Base-by-base conservation (phyloP, 1,284 basidiomycete genomes). In the Cryptococcus maquisensis region DNA sequence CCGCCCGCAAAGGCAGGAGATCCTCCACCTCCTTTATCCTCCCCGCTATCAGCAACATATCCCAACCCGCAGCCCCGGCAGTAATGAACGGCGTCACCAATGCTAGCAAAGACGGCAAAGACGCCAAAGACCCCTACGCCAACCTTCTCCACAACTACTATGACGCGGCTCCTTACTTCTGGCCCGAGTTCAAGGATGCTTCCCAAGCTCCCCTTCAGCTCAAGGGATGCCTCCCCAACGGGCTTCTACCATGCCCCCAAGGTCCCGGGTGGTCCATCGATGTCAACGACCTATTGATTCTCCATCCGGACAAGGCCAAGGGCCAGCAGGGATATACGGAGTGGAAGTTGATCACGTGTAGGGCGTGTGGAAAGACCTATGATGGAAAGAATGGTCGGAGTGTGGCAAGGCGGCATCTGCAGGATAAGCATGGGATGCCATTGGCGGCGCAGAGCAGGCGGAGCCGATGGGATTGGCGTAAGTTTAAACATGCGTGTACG, bases 351-450 rank as follows among this genome's bases (percentile, higher is more conserved):
- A 67, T 67, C 41, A 68, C 68, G 0, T 74, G 72, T 56, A 59
- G 70, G 40, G 61, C 65, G 21, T 74, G 72, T 39, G 47, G 61
- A 7, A 74, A 74, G 63, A 70, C 68, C 16, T 82, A 82, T 60
- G 75, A 73, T 42, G 81, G 81, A 15, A 79, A 79, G 61, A 81
- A 82, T 54, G 80, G 79, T 0, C 67, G 81, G 48, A 79, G 78
- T 63, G 81, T 82, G 53, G 81, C 80, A 70, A 72, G 81, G 37
- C 62, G 81, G 42, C 81, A 82, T 64, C 64, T 82, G 48, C 78
- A 80, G 64, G 80, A 81, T 65, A 82, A 81, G 64, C 81, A 82
- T 65, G 77, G 76, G 26, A 80, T 82, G 32, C 79, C 79, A 1
- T 61, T 82, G 44, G 72, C 70, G 28, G 65, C 74, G 5, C 81